Percentiles rank a stretch among this genome's conserved stretches.
Evolutionary conservation across 345 rosid species (phyloP).

Genomic region (Brassica rapa): DNA sequence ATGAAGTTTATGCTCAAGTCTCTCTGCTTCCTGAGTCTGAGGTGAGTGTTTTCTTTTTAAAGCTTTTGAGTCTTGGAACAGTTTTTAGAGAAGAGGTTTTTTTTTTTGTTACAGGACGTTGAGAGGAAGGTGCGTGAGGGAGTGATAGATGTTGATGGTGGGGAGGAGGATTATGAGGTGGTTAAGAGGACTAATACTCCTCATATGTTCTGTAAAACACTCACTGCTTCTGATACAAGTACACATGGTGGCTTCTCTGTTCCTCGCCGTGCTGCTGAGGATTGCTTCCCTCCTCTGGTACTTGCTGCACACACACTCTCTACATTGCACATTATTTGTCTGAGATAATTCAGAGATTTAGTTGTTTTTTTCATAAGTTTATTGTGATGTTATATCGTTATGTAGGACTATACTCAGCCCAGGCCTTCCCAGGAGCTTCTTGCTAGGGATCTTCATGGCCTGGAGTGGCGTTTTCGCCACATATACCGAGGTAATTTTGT

Average conservation of each 20-base stretch:
- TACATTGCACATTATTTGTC: background rate
- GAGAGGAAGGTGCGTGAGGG: background rate
- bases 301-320: background rate
- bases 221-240: conserved; percentile 98
- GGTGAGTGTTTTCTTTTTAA: conserved; percentile 49
- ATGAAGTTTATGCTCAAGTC: conserved; percentile 95
- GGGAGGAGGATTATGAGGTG: conserved; percentile 48
- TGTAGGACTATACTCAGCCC: conserved; percentile 89
- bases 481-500: conserved; percentile 74
- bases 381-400: background rate
- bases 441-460: conserved; percentile 97
- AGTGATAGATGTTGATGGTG: background rate
- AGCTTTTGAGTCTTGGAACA: background rate
- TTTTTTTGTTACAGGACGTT: background rate
- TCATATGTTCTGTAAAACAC: conserved; percentile 98
- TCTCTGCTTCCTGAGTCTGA: conserved; percentile 78
- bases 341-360: background rate
- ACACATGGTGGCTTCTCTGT: conserved; percentile 99
- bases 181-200: conserved; percentile 67
- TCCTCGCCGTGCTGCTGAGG: conserved; percentile 99
- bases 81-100: background rate
- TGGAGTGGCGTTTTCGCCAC: conserved; percentile 94
- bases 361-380: background rate
- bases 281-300: conserved; percentile 99
- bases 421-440: conserved; percentile 98